Conservation (phyloP, 202 grass and related monocot species). For the Cymbopogon flexuosus region DNA sequence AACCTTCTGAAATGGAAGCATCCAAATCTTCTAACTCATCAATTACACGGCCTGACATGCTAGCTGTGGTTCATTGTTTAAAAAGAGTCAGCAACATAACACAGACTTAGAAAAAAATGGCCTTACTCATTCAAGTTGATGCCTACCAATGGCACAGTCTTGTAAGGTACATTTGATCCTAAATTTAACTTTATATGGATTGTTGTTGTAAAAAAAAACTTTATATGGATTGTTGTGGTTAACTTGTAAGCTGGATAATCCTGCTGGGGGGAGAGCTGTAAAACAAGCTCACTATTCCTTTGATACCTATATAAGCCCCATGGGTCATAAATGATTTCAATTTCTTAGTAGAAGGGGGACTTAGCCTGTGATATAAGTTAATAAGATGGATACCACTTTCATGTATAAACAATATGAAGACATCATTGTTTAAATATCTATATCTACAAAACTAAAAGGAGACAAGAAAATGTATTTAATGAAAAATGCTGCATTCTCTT, state of each 20-base stretch:
- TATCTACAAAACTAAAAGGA: background rate
- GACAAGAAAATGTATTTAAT: background rate
- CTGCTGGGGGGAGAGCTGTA: background rate
- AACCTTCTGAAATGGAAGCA: slow-evolving; percentile 47
- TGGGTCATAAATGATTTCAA: background rate
- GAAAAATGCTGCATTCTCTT: background rate
- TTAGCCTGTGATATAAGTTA: slow-evolving; percentile 4
- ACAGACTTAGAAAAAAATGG: slow-evolving; percentile 5
- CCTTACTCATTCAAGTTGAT: background rate
- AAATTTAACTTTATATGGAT: background rate
- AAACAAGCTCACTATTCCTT: no score
- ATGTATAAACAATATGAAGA: background rate
- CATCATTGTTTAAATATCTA: no score
- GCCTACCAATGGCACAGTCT: background rate
- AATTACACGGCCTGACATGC: slow-evolving; percentile 67
- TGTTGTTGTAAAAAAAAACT: no score
- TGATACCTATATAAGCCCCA: no score
- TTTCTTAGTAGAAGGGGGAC: background rate
- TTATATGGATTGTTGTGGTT: background rate
- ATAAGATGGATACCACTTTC: background rate
- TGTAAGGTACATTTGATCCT: background rate
- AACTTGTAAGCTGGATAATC: background rate
- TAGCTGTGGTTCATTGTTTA: slow-evolving; percentile 51
- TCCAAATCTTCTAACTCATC: slow-evolving; percentile 69
- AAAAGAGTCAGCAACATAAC: slow-evolving; percentile 29